Base-by-base conservation (phyloP, 106 monocot genomes). In the Dendrobium officinale region DNA sequence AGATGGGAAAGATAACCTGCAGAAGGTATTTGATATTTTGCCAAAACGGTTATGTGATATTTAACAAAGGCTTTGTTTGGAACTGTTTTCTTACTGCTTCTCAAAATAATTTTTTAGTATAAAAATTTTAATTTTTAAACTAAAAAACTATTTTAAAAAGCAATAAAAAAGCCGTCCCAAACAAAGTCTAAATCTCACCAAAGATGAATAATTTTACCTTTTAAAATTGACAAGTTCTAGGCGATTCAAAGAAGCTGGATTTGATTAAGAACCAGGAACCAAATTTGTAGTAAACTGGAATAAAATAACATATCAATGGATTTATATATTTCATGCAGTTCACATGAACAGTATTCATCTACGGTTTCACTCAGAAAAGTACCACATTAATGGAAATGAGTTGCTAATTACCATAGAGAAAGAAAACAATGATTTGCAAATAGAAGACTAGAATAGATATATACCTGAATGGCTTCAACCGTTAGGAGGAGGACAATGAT, bases 401-500 rank as follows among this genome's bases (percentile, higher is more conserved):
- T 5, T 55, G 11, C 37, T 51, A 51, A 47, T 47, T 47, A 47
- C 47, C 10, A 47, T 9, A 4, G 10, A 10, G 20, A 49, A 76
- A 26, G 26, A 76, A 22, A 24, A 24, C 9, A 48, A 76, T 24
- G 26, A 48, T 49, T 10, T 37, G 11, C 13, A 29, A 67, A 67
- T 3, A 67, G 37, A 70, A 70, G 27, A 37, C 33, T 31, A 37
- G 37, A 16, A 54, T 58, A 44, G 18, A 18, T 5, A 58, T 55
- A 81, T 89, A 98, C 94, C 94, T 99, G 91, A 54, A 99, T 88
- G 33, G 91, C 89, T 27, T 99, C 94, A 78, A 95, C 92, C 31
- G 98, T 95, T 5, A 95, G 83, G 18, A 99, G 89, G 45, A 99
- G 93, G 40, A 95, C 90, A 70, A 93, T 91, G 54, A 95, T 91